Evolutionary conservation across 345 rosid species (phyloP), one percentile per base, ranked within the genome.

Genomic region (Trapa bicornis): DNA sequence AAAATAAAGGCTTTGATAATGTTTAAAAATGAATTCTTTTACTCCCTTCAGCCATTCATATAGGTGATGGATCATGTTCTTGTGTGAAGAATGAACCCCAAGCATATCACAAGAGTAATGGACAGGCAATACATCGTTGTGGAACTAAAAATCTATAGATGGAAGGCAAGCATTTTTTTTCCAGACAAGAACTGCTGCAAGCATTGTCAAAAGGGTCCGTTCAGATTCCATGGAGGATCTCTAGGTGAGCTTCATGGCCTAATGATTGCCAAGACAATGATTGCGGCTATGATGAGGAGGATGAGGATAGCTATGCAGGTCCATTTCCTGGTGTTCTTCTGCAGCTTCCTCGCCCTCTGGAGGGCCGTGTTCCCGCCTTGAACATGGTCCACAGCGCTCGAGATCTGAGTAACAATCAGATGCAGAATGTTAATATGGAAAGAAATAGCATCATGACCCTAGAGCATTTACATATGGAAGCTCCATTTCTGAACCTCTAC

Each of bases 331-430:
- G 93, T 84, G 75, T 76, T 95, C 78, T 70, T 89, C 71, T 95
- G 99, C 37, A 75, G 76, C 65, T 77, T 81, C 75, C 85, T 80
- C 0, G 97, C 96, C 78, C 73, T 86, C 70, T 81, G 83, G 62
- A 95, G 89, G 45, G 83, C 78, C 0, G 77, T 76, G 73, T 85
- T 89, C 71, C 97, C 99, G 1, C 86, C 80, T 64, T 91, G 89
- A 68, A 95, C 97, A 47, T 91, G 97, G 77, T 95, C 96, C 65
- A 89, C 97, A 0, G 97, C 96, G 57, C 75, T 91, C 0, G 96
- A 89, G 47, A 95, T 96, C 97, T 95, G 57, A 8, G 37, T 38
- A 32, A 54, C 38, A 58, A 17, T 2, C 15, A 58, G 16, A 35
- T 22, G 29, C 29, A 22, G 29, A 22, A 22, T 22, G 29, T 22